Evolutionary conservation across 2,329 filamentous ascomycete species (phyloP), one percentile per base, ranked within the genome.

Genomic region (Colletotrichum spinosum): DNA sequence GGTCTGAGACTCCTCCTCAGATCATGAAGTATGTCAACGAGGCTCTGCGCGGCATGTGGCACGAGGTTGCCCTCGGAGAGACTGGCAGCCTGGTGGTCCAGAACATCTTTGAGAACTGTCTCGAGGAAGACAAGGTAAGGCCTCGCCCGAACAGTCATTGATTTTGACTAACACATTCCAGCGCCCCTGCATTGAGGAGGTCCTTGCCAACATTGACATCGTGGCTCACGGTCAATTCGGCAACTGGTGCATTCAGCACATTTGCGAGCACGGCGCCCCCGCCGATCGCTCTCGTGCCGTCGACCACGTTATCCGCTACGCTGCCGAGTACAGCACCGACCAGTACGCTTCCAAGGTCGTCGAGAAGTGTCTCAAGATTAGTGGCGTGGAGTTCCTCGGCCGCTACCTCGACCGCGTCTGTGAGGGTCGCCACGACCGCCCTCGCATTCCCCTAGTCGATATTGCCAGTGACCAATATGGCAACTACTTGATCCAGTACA

Each of bases 11-110:
- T 44, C 96, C 96, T 46, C 96, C 96, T 33, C 94, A 97, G 78
- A 97, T 99, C 79, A 99, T 99, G 96, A 92, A 92, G 73, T 97
- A 93, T 73, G 97, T 99, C 79, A 99, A 99, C 74, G 94, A 98
- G 72, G 92, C 96, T 66, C 86, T 99, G 59, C 88, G 89, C 65
- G 95, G 95, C 65, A 98, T 98, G 94, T 99, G 96, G 96, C 94
- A 98, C 74, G 95, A 99, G 74, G 96, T 99, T 69, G 97, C 97
- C 25, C 83, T 98, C 56, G 96, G 96, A 41, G 96, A 99, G 83
- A 99, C 97, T 10, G 96, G 96, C 67, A 99, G 96, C 77, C 85
- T 99, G 72, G 96, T 99, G 50, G 97, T 99, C 53, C 96, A 99
- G 79, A 99, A 99, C 77, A 99, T 99, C 75, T 99, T 99, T 77